Evolutionary conservation across 2,329 filamentous ascomycete genomes (phyloP).

Genomic region (Amauroascus niger): DNA sequence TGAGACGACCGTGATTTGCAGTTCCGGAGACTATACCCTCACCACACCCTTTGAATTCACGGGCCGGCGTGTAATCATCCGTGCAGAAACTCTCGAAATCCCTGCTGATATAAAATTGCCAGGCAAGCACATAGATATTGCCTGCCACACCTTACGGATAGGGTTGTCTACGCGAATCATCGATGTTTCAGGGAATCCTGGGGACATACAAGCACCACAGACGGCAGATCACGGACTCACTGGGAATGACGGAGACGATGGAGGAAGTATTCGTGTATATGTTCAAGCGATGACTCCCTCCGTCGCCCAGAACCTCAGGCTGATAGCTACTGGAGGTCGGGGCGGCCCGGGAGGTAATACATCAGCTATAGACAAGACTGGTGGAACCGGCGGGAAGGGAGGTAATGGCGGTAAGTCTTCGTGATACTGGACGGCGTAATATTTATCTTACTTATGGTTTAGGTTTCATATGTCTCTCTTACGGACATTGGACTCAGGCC

Average conservation of each 20-base stretch:
- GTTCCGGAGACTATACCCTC: background rate
- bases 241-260: background rate
- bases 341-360: background rate
- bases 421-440: background rate
- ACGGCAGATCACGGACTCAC: background rate
- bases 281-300: background rate
- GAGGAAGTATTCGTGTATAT: background rate
- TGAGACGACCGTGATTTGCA: background rate
- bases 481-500: background rate
- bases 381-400: background rate
- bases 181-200: background rate
- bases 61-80: background rate
- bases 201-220: background rate
- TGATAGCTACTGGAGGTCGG: background rate
- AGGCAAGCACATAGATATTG: background rate
- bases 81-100: background rate
- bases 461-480: background rate
- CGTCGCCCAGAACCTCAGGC: background rate
- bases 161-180: background rate
- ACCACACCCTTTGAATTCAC: background rate
- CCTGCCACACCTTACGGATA: background rate
- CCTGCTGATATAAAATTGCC: background rate
- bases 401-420: background rate
- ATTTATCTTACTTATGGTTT: background rate
- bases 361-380: background rate